These are phyloP conservation scores for Rhododendron williamsianum DNA, from an alignment of 148 eudicot species.

Conservation along the genomic window DNA sequence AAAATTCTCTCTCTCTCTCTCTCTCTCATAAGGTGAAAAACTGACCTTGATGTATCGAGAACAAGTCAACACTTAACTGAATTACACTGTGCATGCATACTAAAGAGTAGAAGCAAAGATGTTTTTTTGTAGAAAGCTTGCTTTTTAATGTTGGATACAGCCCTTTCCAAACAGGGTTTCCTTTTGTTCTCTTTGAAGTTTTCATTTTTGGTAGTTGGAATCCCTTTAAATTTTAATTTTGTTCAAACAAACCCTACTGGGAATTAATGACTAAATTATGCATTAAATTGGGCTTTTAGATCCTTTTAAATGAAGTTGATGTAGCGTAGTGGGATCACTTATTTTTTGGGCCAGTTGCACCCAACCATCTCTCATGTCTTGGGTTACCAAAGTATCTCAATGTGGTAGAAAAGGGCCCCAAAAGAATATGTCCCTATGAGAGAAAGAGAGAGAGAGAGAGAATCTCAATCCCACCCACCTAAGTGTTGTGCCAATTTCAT, in stretches of 20 bases:
- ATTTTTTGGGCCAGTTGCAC: not conserved
- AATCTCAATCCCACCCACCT: slow-evolving; percentile 4
- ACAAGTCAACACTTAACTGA: slow-evolving; percentile 3
- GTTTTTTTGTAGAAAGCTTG: not conserved
- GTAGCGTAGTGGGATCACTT: not conserved
- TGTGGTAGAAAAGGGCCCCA: not conserved
- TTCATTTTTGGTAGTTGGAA: not conserved
- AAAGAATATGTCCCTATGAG: not conserved
- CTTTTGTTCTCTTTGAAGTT: not conserved
- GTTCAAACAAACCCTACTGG: not conserved
- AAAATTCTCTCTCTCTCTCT: no score
- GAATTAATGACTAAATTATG: not conserved
- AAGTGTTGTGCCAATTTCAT: slow-evolving; percentile 12
- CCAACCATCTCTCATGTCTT: not conserved
- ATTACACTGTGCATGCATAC: not conserved
- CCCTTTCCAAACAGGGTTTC: not conserved
- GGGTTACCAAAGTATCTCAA: not conserved
- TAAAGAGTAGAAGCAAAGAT: not conserved
- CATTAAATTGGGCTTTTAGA: not conserved
- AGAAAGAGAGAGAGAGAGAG: not conserved
- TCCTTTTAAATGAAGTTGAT: not conserved
- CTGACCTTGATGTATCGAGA: not conserved
- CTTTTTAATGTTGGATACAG: slow-evolving; percentile 2
- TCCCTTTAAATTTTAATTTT: not conserved
- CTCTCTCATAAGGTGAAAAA: not conserved